Evolutionary conservation across 305 asterid species (phyloP).

Genomic region (Withania somnifera): DNA sequence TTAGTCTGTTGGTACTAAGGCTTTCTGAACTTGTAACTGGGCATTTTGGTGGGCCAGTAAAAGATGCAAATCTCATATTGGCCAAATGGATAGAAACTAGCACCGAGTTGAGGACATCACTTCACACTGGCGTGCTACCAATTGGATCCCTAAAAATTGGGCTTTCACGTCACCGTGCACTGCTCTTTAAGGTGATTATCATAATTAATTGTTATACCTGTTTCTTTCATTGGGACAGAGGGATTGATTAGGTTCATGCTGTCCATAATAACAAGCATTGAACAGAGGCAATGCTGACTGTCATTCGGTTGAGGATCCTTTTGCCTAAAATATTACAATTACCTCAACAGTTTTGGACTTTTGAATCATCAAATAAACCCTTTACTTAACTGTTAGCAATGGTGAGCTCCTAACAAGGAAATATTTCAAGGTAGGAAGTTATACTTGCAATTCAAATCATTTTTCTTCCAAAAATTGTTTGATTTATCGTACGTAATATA

Average conservation of each 20-base stretch:
- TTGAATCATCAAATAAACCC: background rate
- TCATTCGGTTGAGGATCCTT: background rate
- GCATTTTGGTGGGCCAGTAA: slow-evolving; percentile 93
- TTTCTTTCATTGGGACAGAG: background rate
- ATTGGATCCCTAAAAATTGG: slow-evolving; percentile 86
- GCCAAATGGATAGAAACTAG: slow-evolving; percentile 88
- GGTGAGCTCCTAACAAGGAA: background rate
- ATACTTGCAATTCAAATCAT: background rate
- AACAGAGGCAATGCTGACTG: background rate
- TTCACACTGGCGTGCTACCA: slow-evolving; percentile 86
- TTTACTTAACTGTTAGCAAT: background rate
- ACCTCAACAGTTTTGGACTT: background rate
- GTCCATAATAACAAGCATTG: background rate
- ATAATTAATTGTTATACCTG: background rate
- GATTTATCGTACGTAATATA: background rate
- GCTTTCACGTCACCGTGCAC: slow-evolving; percentile 93
- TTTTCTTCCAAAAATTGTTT: background rate
- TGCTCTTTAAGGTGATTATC: slow-evolving; percentile 81
- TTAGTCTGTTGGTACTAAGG: slow-evolving; percentile 60
- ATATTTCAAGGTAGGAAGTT: background rate
- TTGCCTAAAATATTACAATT: background rate
- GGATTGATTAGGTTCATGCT: background rate
- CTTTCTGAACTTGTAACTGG: slow-evolving; percentile 92
- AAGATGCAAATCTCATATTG: slow-evolving; percentile 69
- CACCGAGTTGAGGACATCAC: slow-evolving; percentile 72